Percentiles rank a stretch among this genome's conserved stretches.
phyloP scores from a whole-genome alignment of 306 rosid genomes.

The Dicorynia guianensis region DNA sequence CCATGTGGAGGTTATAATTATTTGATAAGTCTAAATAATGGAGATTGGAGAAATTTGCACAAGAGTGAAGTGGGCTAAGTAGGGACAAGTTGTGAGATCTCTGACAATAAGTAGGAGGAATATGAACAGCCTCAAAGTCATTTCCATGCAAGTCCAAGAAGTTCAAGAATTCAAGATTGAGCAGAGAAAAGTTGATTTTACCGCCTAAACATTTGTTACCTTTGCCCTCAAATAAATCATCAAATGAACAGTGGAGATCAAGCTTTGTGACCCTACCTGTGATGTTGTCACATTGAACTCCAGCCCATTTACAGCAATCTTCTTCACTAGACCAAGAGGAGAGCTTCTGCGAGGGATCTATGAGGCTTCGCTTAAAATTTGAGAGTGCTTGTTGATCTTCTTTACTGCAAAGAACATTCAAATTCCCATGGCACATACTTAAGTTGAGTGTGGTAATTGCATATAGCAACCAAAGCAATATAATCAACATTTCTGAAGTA shows the following conservation, averaged over 20 bases:
- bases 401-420: not conserved
- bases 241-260: not conserved
- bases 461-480: not conserved
- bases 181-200: not conserved
- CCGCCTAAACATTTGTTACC: not conserved
- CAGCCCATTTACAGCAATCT: constrained; percentile 19
- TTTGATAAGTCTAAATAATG: not conserved
- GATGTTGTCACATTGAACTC: constrained; percentile 8
- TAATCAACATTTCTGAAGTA: not conserved
- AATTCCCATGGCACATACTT: not conserved
- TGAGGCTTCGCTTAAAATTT: constrained; percentile 5
- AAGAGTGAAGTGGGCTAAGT: not conserved
- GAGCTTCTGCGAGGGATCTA: not conserved
- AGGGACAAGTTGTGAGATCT: not conserved
- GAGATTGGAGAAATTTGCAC: constrained; percentile 20
- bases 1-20: not conserved
- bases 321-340: constrained; percentile 9
- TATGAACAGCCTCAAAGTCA: not conserved
- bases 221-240: not conserved
- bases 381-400: not conserved
- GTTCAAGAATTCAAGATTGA: constrained; percentile 7
- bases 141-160: not conserved
- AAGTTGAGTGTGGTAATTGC: not conserved
- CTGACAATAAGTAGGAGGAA: not conserved
- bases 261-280: constrained; percentile 3